phyloP scores from a whole-genome alignment of 345 rosid genomes.

The Eucalyptus erythrocorys region DNA sequence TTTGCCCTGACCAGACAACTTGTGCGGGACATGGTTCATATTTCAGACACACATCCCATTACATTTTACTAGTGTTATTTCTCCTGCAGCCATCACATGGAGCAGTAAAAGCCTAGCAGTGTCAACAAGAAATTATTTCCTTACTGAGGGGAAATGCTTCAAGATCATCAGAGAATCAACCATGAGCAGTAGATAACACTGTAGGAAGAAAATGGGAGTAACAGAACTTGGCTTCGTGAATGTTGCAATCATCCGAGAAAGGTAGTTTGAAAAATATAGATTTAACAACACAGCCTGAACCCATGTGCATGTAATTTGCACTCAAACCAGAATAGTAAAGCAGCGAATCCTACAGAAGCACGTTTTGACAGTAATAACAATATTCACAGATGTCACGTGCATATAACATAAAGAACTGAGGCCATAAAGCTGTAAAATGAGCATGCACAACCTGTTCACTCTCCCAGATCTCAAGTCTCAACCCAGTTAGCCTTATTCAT shows the following conservation, averaged over 20 bases:
- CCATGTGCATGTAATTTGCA: not conserved
- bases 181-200: not conserved
- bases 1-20: not conserved
- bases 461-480: not conserved
- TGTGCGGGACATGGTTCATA: not conserved
- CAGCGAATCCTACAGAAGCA: not conserved
- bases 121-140: not conserved
- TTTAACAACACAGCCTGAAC: not conserved
- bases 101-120: not conserved
- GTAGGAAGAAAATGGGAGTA: not conserved
- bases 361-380: not conserved
- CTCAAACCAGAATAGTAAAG: not conserved
- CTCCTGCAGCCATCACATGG: not conserved
- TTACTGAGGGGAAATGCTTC: not conserved
- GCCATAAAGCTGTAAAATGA: not conserved
- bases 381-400: not conserved
- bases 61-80: not conserved
- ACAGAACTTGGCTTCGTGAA: not conserved
- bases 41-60: not conserved
- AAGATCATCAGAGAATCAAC: not conserved
- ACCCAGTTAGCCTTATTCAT: not conserved
- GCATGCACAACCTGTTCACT: not conserved
- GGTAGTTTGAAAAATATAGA: not conserved
- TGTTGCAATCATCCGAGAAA: not conserved
- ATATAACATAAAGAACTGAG: not conserved